A percentile compares a stretch with the other conserved stretches of the same genome.
Conservation (phyloP, 2,329 filamentous ascomycete species). For the Sphaerulina musiva region DNA sequence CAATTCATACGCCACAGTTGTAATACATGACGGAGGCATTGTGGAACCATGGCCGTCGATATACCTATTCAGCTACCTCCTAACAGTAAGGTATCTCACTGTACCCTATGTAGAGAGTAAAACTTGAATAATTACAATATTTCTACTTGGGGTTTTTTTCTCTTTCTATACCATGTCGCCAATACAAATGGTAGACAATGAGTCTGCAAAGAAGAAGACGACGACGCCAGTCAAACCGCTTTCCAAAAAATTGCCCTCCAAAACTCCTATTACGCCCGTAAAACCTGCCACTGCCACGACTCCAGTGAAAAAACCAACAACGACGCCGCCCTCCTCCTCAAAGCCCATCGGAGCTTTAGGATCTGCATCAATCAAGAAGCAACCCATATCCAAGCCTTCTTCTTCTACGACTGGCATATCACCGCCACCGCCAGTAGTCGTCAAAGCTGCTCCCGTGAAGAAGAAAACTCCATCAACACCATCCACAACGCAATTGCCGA, state of each 20-base stretch:
- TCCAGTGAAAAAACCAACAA: conserved; percentile 21
- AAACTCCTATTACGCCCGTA: conserved; percentile 11
- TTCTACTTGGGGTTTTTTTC: too few relatives aligned
- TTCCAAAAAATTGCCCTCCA: conserved; percentile 17
- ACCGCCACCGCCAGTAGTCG: conserved; percentile 11
- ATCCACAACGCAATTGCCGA: background rate
- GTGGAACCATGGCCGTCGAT: conserved; percentile 12
- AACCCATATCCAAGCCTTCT: conserved; percentile 9
- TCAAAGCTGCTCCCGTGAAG: conserved; percentile 12
- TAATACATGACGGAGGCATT: conserved; percentile 3
- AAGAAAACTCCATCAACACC: conserved; percentile 4
- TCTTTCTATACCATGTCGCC: conserved; percentile 24
- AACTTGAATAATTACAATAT: too few relatives aligned
- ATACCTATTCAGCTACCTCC: too few relatives aligned
- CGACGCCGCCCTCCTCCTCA: background rate
- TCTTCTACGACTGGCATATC: too few relatives aligned
- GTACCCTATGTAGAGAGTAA: too few relatives aligned
- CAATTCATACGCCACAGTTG: conserved; percentile 8
- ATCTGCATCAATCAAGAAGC: conserved; percentile 14
- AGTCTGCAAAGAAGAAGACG: conserved; percentile 15
- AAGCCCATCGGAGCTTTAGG: background rate
- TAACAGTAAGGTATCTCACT: too few relatives aligned
- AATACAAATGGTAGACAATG: conserved; percentile 34
- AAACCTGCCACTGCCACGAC: conserved; percentile 16
- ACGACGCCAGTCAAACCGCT: conserved; percentile 22